Conservation (phyloP, 768 basidiomycete species). For the Austroboletus festivus region DNA sequence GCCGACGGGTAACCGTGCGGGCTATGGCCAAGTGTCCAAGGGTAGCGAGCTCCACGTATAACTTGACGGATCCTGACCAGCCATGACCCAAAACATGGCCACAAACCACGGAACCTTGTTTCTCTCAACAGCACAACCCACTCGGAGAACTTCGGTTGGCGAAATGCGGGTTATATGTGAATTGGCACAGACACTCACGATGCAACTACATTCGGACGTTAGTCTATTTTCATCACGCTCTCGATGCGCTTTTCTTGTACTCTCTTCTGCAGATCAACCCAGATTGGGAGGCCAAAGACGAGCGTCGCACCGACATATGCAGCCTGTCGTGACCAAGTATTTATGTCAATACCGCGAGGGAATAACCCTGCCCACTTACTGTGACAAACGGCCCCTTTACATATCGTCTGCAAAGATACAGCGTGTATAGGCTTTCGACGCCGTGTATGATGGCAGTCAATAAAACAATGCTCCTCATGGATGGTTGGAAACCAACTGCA, state of each 20-base stretch:
- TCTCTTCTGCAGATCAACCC: slow-evolving; percentile 49
- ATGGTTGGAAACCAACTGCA: slow-evolving; percentile 17
- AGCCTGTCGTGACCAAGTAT: slow-evolving; percentile 45
- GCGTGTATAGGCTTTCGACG: slow-evolving; percentile 28
- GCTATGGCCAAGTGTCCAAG: no score
- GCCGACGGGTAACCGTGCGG: no score
- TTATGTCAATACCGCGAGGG: background rate
- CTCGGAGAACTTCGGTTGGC: no score
- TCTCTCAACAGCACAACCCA: no score
- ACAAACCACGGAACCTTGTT: no score
- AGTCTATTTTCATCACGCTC: slow-evolving; percentile 76
- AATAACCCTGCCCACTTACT: slow-evolving; percentile 9
- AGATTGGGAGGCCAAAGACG: slow-evolving; percentile 53
- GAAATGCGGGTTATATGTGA: no score
- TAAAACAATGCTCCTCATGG: slow-evolving; percentile 9
- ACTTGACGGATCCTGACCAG: no score
- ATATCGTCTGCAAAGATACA: slow-evolving; percentile 30
- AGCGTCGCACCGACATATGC: slow-evolving; percentile 51
- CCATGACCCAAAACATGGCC: no score
- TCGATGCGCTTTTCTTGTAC: slow-evolving; percentile 71
- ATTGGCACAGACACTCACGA: no score
- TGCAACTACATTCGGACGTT: background rate
- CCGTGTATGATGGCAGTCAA: slow-evolving; percentile 10
- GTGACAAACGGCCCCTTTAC: slow-evolving; percentile 16
- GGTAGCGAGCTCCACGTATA: no score